A percentile compares a stretch with the other conserved stretches of the same genome.
These are phyloP conservation scores for Saitozyma sp. DNA, from an alignment of 768 basidiomycete genomes.

Conservation along the genomic window DNA sequence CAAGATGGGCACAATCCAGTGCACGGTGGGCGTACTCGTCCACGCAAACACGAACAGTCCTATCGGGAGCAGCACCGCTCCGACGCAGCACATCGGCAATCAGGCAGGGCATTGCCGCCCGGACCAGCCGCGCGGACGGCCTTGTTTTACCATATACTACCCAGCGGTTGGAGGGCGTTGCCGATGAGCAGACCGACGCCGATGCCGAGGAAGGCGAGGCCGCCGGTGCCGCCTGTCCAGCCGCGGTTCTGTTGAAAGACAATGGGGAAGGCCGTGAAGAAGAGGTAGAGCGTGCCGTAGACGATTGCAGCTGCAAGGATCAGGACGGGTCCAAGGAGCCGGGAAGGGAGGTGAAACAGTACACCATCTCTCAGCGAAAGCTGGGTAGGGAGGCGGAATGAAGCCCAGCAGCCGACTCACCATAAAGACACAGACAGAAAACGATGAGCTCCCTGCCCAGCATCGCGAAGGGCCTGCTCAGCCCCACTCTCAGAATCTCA, in stretches of 20 bases:
- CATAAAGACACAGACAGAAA: slow-evolving; percentile 62
- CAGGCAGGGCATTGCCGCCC: slow-evolving; percentile 55
- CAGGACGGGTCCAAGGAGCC: too few species aligned
- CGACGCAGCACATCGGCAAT: slow-evolving; percentile 62
- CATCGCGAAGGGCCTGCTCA: slow-evolving; percentile 43
- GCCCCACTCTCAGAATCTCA: slow-evolving; percentile 48
- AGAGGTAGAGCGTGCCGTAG: slow-evolving; percentile 63
- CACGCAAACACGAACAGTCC: slow-evolving; percentile 52
- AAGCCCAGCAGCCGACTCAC: too few species aligned
- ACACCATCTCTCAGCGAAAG: too few species aligned
- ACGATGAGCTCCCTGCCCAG: slow-evolving; percentile 50
- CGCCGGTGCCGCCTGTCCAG: slow-evolving; percentile 57
- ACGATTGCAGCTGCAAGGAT: slow-evolving; percentile 56
- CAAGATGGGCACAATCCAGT: slow-evolving; percentile 68
- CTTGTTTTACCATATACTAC: slow-evolving; percentile 60
- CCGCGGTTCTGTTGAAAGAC: slow-evolving; percentile 52
- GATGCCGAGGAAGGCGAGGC: too few species aligned
- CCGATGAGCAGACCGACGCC: slow-evolving; percentile 62
- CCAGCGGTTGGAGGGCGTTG: slow-evolving; percentile 59
- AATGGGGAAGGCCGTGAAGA: slow-evolving; percentile 58
- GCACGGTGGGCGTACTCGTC: slow-evolving; percentile 54
- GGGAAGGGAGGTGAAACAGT: too few species aligned
- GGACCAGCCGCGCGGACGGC: slow-evolving; percentile 53
- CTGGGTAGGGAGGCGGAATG: too few species aligned
- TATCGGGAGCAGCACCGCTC: slow-evolving; percentile 60